Conservation (phyloP, 495 filamentous ascomycete genomes). For the Pyrenopolyporus hunteri region DNA sequence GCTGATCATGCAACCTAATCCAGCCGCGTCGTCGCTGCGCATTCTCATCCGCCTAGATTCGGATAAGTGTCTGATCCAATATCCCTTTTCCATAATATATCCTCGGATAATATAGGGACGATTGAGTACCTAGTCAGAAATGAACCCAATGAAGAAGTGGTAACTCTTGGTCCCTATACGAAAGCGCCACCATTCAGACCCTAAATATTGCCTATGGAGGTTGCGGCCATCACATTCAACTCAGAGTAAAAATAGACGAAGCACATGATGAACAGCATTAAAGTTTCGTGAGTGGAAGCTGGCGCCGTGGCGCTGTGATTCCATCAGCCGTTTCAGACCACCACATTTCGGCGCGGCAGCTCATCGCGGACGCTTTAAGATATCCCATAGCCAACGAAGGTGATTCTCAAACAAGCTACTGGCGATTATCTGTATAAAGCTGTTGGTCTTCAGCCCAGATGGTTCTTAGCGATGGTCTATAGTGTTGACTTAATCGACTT, state of each 20-base stretch:
- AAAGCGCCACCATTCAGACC: neutral
- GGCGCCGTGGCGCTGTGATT: neutral
- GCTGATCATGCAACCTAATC: conserved; percentile 7
- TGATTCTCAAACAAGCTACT: conserved; percentile 10
- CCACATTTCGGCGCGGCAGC: neutral
- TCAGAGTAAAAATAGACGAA: neutral
- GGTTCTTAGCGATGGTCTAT: neutral
- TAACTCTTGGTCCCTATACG: neutral
- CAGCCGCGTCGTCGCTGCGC: neutral
- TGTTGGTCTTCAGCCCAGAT: neutral
- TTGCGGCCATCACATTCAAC: neutral
- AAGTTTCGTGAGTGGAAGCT: conserved; percentile 3
- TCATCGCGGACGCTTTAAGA: neutral
- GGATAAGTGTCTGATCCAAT: neutral
- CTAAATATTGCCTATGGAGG: neutral
- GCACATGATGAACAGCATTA: conserved; percentile 24
- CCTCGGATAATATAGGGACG: neutral
- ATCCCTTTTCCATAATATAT: neutral
- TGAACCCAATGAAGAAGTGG: neutral
- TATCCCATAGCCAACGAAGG: neutral
- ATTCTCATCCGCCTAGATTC: neutral
- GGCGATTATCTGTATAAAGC: neutral
- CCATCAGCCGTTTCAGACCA: neutral
- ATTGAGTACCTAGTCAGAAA: neutral
- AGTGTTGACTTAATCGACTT: neutral